phyloP scores from a whole-genome alignment of 192 early-diverging fungal genomes.

The Coemansia asiatica region DNA sequence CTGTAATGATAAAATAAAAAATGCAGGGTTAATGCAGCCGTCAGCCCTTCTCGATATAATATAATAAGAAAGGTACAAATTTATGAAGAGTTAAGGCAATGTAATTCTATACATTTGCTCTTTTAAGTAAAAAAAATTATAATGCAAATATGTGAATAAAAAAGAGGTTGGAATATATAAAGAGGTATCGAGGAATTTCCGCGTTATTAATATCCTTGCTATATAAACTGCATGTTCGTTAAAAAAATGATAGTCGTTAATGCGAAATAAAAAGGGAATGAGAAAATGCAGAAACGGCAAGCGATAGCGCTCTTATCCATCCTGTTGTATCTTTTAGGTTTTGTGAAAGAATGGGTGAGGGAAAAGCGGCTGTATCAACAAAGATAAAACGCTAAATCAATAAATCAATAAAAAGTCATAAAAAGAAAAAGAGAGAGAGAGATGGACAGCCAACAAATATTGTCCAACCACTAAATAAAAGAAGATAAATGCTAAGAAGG shows the following conservation, averaged over 20 bases:
- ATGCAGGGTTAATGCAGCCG: conserved; percentile 4
- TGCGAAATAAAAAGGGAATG: neutral
- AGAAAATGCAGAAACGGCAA: neutral
- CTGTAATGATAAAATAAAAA: neutral
- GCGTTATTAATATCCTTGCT: neutral
- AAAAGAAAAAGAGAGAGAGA: neutral
- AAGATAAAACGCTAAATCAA: neutral
- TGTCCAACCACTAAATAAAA: neutral
- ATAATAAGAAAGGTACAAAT: neutral
- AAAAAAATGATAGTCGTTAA: neutral
- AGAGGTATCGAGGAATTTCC: conserved; percentile 1
- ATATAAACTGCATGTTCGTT: neutral
- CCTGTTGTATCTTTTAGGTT: neutral
- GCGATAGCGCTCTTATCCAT: neutral
- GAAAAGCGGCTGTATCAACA: neutral
- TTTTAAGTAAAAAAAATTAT: neutral
- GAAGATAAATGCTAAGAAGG: neutral
- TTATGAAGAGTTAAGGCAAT: neutral
- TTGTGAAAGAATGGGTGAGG: neutral
- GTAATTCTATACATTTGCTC: neutral
- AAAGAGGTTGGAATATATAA: neutral
- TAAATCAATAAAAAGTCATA: neutral
- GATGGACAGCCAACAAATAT: neutral
- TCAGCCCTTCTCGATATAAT: neutral
- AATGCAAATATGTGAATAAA: conserved; percentile 1